Conservation (phyloP, 2,329 filamentous ascomycete genomes). For the Penicillium sp. region DNA sequence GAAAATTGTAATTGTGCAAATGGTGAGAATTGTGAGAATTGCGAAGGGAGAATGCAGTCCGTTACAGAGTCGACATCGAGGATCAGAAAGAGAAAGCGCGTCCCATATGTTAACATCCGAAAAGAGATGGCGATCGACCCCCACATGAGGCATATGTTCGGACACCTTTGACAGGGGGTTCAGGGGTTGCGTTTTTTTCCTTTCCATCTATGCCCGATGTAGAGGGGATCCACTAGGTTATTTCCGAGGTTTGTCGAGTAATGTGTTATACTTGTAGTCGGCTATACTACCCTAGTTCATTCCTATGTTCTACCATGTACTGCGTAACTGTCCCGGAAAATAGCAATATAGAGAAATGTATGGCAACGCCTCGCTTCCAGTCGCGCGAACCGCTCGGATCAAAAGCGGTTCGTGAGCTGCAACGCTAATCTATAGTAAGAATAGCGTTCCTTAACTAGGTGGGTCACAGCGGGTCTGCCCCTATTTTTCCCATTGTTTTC, state of each 20-base stretch:
- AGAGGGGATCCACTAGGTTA: slow-evolving; percentile 8
- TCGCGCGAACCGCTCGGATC: neutral
- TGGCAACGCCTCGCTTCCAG: neutral
- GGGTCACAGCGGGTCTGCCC: slow-evolving; percentile 9
- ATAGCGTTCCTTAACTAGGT: slow-evolving; percentile 1
- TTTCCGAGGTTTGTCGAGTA: neutral
- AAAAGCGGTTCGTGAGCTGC: slow-evolving; percentile 16
- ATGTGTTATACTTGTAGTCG: neutral
- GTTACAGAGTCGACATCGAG: neutral
- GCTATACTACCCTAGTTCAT: neutral
- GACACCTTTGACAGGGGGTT: slow-evolving; percentile 23
- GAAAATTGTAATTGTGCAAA: neutral
- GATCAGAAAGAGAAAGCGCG: neutral
- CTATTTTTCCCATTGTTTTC: slow-evolving; percentile 5
- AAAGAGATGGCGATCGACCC: slow-evolving; percentile 16
- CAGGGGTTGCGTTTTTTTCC: slow-evolving; percentile 19
- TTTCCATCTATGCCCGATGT: slow-evolving; percentile 10
- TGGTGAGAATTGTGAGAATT: neutral
- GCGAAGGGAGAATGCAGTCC: neutral
- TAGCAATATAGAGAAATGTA: neutral
- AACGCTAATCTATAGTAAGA: slow-evolving; percentile 7
- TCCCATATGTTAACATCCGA: slow-evolving; percentile 1
- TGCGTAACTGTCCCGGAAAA: neutral
- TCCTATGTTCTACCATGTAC: neutral
- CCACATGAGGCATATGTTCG: slow-evolving; percentile 21